Conservation (phyloP, 2,329 filamentous ascomycete genomes). For the Cercospora zeina region DNA sequence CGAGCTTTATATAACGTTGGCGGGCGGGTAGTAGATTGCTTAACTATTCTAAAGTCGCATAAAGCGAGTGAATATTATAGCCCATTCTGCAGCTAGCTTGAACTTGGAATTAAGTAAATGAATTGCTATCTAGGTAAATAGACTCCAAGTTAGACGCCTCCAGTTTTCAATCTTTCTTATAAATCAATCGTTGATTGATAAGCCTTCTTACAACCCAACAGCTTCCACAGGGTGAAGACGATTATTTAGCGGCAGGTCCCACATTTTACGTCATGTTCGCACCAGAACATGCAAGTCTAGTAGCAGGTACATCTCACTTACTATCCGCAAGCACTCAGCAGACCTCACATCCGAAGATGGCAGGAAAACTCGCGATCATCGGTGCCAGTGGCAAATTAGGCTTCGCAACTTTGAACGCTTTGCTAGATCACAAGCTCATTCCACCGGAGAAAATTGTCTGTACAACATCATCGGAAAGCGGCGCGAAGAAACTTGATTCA, state of each 20-base stretch:
- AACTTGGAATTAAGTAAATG: no score
- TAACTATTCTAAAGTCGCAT: no score
- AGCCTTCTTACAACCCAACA: no score
- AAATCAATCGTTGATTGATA: no score
- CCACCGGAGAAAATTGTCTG: constrained; percentile 43
- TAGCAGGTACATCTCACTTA: background rate
- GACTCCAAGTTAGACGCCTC: no score
- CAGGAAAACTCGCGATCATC: constrained; percentile 43
- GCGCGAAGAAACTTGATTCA: constrained; percentile 35
- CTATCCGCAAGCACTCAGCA: background rate
- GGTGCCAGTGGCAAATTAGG: constrained; percentile 51
- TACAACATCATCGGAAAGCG: constrained; percentile 39
- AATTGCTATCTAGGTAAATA: no score
- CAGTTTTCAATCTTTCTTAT: no score
- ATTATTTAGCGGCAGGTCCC: background rate
- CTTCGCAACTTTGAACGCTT: constrained; percentile 45
- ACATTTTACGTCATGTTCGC: background rate
- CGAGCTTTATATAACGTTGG: no score
- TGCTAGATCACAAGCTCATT: constrained; percentile 47
- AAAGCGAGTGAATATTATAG: no score
- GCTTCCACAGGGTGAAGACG: background rate
- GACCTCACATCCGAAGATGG: background rate
- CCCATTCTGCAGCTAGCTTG: no score
- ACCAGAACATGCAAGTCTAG: background rate
- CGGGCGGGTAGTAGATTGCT: no score